Percentiles rank a stretch among this genome's conserved stretches.
Conservation (phyloP, 306 rosid genomes). For the Mimosa bimucronata region DNA sequence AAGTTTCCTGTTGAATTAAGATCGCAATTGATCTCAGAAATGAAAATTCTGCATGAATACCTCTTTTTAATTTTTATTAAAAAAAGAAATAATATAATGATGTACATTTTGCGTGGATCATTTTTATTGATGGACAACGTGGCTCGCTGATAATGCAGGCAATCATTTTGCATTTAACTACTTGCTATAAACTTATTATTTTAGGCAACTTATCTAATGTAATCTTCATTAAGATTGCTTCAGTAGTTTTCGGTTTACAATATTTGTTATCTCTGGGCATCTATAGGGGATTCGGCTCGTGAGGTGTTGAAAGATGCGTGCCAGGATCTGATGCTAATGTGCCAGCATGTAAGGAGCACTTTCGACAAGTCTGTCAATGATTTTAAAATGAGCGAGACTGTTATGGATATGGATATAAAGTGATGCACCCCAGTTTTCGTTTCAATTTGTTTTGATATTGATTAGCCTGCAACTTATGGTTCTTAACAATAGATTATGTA, state of each 20-base stretch:
- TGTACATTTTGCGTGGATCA: background rate
- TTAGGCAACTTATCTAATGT: background rate
- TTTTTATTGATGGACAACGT: background rate
- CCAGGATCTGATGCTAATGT: slow-evolving; percentile 75
- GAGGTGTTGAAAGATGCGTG: slow-evolving; percentile 74
- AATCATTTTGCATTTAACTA: background rate
- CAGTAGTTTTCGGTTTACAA: background rate
- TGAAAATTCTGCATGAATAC: background rate
- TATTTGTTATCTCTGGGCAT: slow-evolving; percentile 7
- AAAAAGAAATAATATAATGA: background rate
- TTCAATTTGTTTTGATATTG: slow-evolving; percentile 10
- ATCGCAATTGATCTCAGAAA: background rate
- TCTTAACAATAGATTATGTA: background rate
- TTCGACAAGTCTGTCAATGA: slow-evolving; percentile 69
- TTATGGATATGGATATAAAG: slow-evolving; percentile 38
- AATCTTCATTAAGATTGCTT: slow-evolving; percentile 1
- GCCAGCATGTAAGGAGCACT: slow-evolving; percentile 56
- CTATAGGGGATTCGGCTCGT: slow-evolving; percentile 70
- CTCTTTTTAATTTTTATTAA: background rate
- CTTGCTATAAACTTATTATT: background rate
- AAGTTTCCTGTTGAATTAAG: slow-evolving; percentile 1
- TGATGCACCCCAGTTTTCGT: background rate
- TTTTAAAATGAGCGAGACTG: slow-evolving; percentile 44
- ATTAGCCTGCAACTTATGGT: background rate
- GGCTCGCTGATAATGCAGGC: background rate